A percentile compares a stretch with the other conserved stretches of the same genome.
Evolutionary conservation across 345 rosid genomes (phyloP).

Genomic region (Rubroshorea leprosula): DNA sequence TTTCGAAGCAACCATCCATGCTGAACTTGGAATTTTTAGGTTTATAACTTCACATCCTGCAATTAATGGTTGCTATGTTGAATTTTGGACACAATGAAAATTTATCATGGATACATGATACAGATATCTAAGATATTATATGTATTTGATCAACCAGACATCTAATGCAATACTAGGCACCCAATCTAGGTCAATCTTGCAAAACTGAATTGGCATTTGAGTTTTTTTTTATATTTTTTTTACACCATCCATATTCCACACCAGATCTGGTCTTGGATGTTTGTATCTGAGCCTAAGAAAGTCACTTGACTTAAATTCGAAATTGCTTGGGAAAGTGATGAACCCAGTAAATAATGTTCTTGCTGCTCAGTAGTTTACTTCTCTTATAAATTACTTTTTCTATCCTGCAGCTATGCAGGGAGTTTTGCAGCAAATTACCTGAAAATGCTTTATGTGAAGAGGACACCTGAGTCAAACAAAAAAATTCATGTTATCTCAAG

Average conservation of each 20-base stretch:
- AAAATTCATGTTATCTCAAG: slow-evolving; percentile 76
- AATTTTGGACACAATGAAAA: not conserved
- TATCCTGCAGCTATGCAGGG: slow-evolving; percentile 62
- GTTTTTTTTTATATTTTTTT: too few relatives aligned
- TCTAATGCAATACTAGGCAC: not conserved
- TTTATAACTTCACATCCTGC: too few relatives aligned
- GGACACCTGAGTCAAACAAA: slow-evolving; percentile 76
- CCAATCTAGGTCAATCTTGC: not conserved
- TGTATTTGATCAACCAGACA: not conserved
- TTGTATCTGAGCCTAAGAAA: not conserved
- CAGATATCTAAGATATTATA: too few relatives aligned
- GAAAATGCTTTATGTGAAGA: slow-evolving; percentile 69
- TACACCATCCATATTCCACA: too few relatives aligned
- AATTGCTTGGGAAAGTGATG: not conserved
- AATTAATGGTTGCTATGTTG: not conserved
- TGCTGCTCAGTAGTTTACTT: not conserved
- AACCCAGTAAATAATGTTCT: not conserved
- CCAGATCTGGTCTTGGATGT: not conserved
- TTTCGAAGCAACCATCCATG: too few relatives aligned
- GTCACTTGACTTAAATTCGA: too few relatives aligned
- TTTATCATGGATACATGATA: not conserved
- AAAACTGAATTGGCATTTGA: not conserved
- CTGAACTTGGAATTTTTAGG: too few relatives aligned
- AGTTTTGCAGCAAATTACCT: slow-evolving; percentile 70
- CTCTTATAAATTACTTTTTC: not conserved